phyloP scores from a whole-genome alignment of 108 stramenopile genomes.

The Nannochloropsis gaditana region DNA sequence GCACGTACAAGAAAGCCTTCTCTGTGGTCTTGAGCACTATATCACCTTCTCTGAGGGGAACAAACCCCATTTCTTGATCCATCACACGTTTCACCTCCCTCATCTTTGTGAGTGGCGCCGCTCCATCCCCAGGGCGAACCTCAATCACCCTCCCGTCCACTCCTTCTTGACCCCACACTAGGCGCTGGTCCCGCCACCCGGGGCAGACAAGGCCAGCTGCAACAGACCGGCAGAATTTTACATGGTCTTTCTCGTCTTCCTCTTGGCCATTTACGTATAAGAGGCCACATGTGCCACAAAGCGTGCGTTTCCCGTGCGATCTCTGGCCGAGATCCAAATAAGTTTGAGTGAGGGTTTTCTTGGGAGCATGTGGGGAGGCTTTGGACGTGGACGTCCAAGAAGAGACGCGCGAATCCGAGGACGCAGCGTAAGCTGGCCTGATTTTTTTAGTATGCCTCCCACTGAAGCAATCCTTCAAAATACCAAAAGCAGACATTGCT shows the following conservation, averaged over 20 bases:
- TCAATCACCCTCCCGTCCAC: constrained; percentile 36
- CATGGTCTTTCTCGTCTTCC: constrained; percentile 33
- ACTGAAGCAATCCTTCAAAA: too few relatives aligned
- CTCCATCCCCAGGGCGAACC: constrained; percentile 35
- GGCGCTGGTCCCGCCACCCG: constrained; percentile 33
- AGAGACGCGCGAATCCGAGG: too few relatives aligned
- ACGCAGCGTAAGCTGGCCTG: too few relatives aligned
- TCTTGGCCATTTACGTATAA: constrained; percentile 29
- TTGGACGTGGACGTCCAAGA: too few relatives aligned
- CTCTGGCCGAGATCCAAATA: constrained; percentile 38
- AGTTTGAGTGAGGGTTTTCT: constrained; percentile 23
- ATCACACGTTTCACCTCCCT: constrained; percentile 41
- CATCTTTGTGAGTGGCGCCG: constrained; percentile 34
- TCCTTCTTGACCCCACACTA: not conserved
- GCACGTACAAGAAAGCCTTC: constrained; percentile 6
- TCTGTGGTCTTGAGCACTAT: not conserved
- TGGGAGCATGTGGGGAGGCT: not conserved
- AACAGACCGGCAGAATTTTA: not conserved
- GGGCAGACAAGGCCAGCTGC: constrained; percentile 31
- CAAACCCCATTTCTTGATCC: constrained; percentile 48
- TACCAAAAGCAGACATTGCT: too few relatives aligned
- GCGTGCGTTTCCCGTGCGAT: constrained; percentile 18
- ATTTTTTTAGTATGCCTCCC: too few relatives aligned
- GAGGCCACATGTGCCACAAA: constrained; percentile 32
- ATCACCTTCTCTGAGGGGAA: not conserved